Base-by-base conservation (phyloP, 2,329 filamentous ascomycete species). In the Aspergillus pseudonomiae region DNA sequence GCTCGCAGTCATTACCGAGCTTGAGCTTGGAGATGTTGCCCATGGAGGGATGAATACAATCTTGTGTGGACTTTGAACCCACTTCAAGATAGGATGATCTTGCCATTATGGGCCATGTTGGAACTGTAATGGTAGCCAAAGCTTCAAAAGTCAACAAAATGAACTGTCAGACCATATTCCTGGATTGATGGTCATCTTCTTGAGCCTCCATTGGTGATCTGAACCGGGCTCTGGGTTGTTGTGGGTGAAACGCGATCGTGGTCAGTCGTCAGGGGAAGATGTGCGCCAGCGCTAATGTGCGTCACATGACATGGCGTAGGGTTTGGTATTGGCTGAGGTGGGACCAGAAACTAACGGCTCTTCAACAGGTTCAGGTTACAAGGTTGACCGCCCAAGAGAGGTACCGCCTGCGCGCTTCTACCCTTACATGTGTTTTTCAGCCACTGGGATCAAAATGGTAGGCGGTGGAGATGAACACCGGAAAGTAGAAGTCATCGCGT, bases 71-170 rank as follows among this genome's bases (percentile, higher is more conserved):
- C 34, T 36, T 7, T 16, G 32, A 34, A 45, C n/a, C 85, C 95
- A 98, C 86, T 97, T 98, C 32, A 79, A 97, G 91, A 83, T 93
- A 92, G 90, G 77, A 90, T 94, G 85, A 99, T 88, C 88, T 97
- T 98, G 87, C 95, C 95, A 87, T 97, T 94, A 79, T 93, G 92
- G 80, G 94, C 94, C 88, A 98, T 98, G 89, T 96, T 91, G 84
- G 86, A 86, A 78, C 94, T 95, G 75, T 94, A 1, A 36, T 41
- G 39, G 16, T n/a, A n/a, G 16, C 19, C 19, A 6, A n/a, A n/a
- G 19, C 39, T 10, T 41, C 16, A 41, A n/a, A 6, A 19, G 19
- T n/a, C 39, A n/a, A 41, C 19, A n/a, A 14, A n/a, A 19, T 4
- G 39, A 4, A 19, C 19, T 10, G n/a, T 1, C 19, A 41, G n/a